A percentile compares a stretch with the other conserved stretches of the same genome.
phyloP scores from a whole-genome alignment of 345 rosid genomes.

The Euclidium syriacum region DNA sequence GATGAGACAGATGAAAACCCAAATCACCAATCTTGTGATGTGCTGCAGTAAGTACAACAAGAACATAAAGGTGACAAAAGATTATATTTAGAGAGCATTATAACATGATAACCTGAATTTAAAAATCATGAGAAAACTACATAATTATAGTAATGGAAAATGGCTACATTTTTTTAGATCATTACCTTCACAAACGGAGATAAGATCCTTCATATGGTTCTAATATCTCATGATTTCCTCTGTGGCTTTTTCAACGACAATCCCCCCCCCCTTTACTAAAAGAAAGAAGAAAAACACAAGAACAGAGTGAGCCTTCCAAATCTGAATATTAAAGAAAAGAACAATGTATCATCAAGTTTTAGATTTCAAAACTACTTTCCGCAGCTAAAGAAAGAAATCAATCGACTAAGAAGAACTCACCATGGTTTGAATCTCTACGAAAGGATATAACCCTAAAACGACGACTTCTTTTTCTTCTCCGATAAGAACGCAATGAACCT shows the following conservation, averaged over 20 bases:
- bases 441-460: too few relatives aligned
- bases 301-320: not conserved
- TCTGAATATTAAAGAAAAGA: not conserved
- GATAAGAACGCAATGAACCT: too few relatives aligned
- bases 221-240: slow-evolving; percentile 81
- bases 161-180: not conserved
- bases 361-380: too few relatives aligned
- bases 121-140: slow-evolving; percentile 1
- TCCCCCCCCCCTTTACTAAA: slow-evolving; percentile 88
- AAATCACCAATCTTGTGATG: slow-evolving; percentile 93
- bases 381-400: too few relatives aligned
- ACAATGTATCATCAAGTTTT: slow-evolving; percentile 47
- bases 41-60: slow-evolving; percentile 44
- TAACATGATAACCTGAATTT: too few relatives aligned
- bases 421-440: too few relatives aligned
- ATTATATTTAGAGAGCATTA: not conserved
- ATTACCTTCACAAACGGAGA: slow-evolving; percentile 87
- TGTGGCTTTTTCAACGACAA: slow-evolving; percentile 72
- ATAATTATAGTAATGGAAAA: slow-evolving; percentile 1
- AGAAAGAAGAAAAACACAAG: slow-evolving; percentile 25
- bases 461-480: too few relatives aligned
- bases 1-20: too few relatives aligned
- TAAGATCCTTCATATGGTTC: slow-evolving; percentile 82
- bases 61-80: slow-evolving; percentile 10
- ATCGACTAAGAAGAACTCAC: too few relatives aligned